Conservation (phyloP, 768 basidiomycete genomes). For the Suillus brevipes region DNA sequence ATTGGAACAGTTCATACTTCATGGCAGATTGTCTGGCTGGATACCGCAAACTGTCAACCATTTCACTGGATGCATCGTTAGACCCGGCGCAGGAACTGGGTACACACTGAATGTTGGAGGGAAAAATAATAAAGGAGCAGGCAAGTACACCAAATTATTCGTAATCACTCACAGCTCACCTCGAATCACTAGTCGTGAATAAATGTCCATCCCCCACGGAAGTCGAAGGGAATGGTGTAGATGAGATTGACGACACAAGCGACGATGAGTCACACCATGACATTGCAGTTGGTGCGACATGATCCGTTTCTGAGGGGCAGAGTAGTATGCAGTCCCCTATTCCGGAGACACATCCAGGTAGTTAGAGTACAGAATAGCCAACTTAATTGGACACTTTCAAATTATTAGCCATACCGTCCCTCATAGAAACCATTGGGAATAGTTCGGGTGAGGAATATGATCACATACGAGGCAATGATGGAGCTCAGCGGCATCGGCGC, state of each 20-base stretch:
- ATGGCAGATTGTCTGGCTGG: not conserved
- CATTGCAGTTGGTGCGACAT: not conserved
- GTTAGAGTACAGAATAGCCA: not conserved
- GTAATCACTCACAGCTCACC: not conserved
- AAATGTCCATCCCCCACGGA: not conserved
- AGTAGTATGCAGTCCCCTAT: not conserved
- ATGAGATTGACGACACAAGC: not conserved
- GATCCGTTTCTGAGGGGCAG: not conserved
- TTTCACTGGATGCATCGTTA: not conserved
- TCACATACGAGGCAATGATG: not conserved
- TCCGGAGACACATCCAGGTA: not conserved
- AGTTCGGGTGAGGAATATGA: not conserved
- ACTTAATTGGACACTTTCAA: not conserved
- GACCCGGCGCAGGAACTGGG: not conserved
- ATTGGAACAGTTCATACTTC: not conserved
- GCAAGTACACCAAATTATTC: not conserved
- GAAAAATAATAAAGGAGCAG: not conserved
- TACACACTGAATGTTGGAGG: not conserved
- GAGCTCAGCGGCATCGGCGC: no score
- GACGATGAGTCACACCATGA: not conserved
- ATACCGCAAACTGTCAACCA: not conserved
- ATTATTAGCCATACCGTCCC: not conserved
- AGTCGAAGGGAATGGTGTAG: not conserved
- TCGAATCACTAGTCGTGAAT: not conserved
- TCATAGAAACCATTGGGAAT: not conserved